Conservation (phyloP, 176 grass and related monocot genomes). For the Lolium rigidum region DNA sequence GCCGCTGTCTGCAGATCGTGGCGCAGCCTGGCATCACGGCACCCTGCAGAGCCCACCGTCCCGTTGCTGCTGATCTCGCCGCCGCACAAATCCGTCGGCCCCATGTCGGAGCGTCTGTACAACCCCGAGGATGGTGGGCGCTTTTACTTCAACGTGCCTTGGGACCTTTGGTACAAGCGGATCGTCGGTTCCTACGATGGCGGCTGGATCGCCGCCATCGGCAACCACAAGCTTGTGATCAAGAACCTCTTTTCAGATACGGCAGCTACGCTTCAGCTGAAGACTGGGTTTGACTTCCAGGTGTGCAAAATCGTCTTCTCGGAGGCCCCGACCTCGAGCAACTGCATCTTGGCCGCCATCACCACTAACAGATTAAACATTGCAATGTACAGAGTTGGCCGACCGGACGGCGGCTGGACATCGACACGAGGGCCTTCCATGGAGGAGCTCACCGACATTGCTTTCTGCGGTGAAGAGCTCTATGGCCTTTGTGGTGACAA, state of each 20-base stretch:
- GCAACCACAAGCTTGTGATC: neutral
- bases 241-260: neutral
- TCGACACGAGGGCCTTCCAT: neutral
- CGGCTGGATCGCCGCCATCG: neutral
- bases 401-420: neutral
- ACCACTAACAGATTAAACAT: neutral
- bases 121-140: neutral
- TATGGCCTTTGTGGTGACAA: neutral
- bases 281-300: too few relatives aligned
- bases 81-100: neutral
- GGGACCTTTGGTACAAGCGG: neutral
- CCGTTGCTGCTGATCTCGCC: neutral
- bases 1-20: neutral
- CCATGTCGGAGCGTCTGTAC: neutral
- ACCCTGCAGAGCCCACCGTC: neutral
- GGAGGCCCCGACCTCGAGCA: neutral
- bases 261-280: too few relatives aligned
- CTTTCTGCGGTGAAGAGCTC: neutral
- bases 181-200: neutral
- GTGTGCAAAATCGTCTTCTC: neutral
- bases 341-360: neutral
- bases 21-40: neutral
- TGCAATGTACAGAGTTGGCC: neutral
- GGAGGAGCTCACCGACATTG: neutral
- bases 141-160: neutral